Conservation (phyloP, 1,284 basidiomycete genomes). For the Cutaneotrichosporon sp. region DNA sequence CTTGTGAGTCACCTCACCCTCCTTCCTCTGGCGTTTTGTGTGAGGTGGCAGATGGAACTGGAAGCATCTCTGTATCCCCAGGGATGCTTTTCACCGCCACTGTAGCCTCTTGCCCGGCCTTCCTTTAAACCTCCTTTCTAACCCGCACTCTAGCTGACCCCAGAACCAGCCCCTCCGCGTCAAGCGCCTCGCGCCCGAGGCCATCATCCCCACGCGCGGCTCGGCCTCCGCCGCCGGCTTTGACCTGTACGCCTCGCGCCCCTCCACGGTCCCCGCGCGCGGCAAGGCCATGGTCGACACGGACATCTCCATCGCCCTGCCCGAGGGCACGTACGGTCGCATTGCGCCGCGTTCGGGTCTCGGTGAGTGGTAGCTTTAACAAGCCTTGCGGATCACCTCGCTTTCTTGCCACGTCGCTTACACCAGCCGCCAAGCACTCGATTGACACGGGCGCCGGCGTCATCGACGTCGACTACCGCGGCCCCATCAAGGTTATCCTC, state of each 20-base stretch:
- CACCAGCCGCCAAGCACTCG: constrained; percentile 88
- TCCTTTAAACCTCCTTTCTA: too few species aligned
- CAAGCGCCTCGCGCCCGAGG: constrained; percentile 80
- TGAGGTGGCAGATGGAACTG: too few species aligned
- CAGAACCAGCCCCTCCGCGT: constrained; percentile 64
- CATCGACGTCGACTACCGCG: constrained; percentile 95
- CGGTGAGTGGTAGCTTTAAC: too few species aligned
- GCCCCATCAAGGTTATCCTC: constrained; percentile 85
- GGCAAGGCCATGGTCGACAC: constrained; percentile 91
- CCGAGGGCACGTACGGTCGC: constrained; percentile 90
- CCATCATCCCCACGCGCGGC: constrained; percentile 84
- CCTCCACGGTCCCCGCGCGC: constrained; percentile 73
- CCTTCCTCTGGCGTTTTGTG: not conserved
- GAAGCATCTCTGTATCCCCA: too few species aligned
- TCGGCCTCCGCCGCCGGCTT: constrained; percentile 88
- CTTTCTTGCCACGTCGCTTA: too few species aligned
- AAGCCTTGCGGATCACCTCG: too few species aligned
- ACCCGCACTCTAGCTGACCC: too few species aligned
- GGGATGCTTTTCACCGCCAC: too few species aligned
- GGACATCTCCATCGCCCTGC: constrained; percentile 92
- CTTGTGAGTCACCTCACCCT: constrained; percentile 4
- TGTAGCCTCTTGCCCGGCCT: too few species aligned
- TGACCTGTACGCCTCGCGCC: constrained; percentile 86
- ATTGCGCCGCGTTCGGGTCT: constrained; percentile 96
- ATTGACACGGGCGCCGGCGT: constrained; percentile 98